These are phyloP conservation scores for Viola pubescens DNA, from an alignment of 441 rosid species.

Conservation along the genomic window DNA sequence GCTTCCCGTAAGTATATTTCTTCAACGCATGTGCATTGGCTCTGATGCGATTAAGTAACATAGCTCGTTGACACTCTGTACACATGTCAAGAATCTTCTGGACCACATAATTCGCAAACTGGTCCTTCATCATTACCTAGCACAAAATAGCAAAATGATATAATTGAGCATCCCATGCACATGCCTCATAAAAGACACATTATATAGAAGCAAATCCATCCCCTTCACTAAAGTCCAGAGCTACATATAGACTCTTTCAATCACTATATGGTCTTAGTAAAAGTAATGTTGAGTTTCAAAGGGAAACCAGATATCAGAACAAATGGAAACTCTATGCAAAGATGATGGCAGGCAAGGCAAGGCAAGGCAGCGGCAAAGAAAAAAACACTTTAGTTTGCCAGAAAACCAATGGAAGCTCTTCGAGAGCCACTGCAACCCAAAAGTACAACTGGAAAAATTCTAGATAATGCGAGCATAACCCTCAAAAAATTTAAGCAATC, in stretches of 20 bases:
- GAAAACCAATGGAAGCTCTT: no score
- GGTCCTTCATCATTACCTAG: constrained; percentile 89
- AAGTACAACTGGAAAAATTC: no score
- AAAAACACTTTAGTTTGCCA: no score
- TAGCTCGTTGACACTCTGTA: constrained; percentile 46
- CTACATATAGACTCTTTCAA: neutral
- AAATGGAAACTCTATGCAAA: no score
- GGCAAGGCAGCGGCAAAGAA: no score
- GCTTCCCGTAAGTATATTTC: constrained; percentile 89
- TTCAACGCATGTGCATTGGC: constrained; percentile 60
- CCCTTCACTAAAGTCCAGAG: neutral
- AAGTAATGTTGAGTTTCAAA: no score
- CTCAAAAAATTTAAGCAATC: no score
- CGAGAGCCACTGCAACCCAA: no score
- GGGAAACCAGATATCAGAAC: no score
- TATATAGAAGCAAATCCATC: neutral
- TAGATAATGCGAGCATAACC: no score
- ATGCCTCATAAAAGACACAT: neutral
- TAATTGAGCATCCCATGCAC: neutral
- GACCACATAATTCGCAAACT: constrained; percentile 81
- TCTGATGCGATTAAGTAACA: constrained; percentile 48
- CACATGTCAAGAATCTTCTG: constrained; percentile 77
- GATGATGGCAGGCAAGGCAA: no score
- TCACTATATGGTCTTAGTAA: no score
- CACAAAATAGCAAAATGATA: constrained; percentile 2